phyloP scores from a whole-genome alignment of 495 filamentous ascomycete species.

The Penicillium ochrochloron region DNA sequence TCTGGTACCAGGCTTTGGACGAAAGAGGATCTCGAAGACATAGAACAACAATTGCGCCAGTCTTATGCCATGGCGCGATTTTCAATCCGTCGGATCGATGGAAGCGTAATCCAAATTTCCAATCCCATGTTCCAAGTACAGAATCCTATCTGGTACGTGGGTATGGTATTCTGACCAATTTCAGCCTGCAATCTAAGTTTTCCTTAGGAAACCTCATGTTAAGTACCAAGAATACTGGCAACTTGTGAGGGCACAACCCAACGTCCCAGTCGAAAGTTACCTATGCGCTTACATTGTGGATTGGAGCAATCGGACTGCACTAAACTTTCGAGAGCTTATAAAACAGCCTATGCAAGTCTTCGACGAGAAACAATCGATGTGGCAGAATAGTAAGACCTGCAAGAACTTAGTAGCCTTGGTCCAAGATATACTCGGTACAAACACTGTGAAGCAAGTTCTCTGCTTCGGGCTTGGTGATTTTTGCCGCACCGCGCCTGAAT shows the following conservation, averaged over 20 bases:
- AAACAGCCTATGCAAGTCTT: slow-evolving; percentile 38
- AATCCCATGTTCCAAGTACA: slow-evolving; percentile 45
- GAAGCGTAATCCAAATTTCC: slow-evolving; percentile 37
- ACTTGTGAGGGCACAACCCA: slow-evolving; percentile 35
- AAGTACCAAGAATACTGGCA: slow-evolving; percentile 40
- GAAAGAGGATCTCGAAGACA: slow-evolving; percentile 42
- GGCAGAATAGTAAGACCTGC: slow-evolving; percentile 38
- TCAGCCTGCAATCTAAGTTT: slow-evolving; percentile 31
- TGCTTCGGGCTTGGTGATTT: slow-evolving; percentile 48
- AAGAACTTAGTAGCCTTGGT: slow-evolving; percentile 34
- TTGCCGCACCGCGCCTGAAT: slow-evolving; percentile 35
- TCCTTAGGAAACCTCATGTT: slow-evolving; percentile 36
- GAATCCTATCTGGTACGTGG: slow-evolving; percentile 46
- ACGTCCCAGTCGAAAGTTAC: slow-evolving; percentile 38
- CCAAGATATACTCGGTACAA: slow-evolving; percentile 31
- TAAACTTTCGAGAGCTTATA: slow-evolving; percentile 39
- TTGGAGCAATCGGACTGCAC: slow-evolving; percentile 40
- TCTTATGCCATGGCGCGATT: slow-evolving; percentile 38
- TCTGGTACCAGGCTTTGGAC: slow-evolving; percentile 43
- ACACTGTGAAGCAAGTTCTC: slow-evolving; percentile 41
- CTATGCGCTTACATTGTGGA: slow-evolving; percentile 44
- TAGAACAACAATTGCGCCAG: slow-evolving; percentile 42
- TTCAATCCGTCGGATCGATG: slow-evolving; percentile 43
- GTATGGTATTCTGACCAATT: slow-evolving; percentile 28
- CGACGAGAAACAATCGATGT: slow-evolving; percentile 36